Base-by-base conservation (phyloP, 2,329 filamentous ascomycete genomes). In the Fusarium armeniacum region DNA sequence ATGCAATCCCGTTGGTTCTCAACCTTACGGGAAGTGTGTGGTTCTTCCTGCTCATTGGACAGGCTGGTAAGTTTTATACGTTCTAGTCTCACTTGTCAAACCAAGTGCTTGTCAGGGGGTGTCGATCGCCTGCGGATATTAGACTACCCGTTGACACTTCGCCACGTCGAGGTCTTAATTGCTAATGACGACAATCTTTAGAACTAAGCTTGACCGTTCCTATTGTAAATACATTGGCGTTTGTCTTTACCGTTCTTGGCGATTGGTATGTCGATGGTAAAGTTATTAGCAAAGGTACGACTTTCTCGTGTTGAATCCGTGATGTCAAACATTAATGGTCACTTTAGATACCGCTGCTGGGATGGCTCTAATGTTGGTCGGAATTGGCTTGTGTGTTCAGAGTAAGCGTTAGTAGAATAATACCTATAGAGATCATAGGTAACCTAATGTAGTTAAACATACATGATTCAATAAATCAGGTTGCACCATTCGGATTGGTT, bases 201-300 rank as follows among this genome's bases (percentile, higher is more conserved):
- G 95, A 98, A 80, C 78, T 98, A 73, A 97, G 94, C 76, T 83
- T 98, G 67, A 98, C 94, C 4, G 94, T 98, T 1, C 95, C 95
- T 3, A 96, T 98, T 67, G 94, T 95, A 3, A 98, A 98, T 76
- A 97, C 94, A 0, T 82, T 97, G 76, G 95, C 95, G 0, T 98
- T 98, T 73, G 81, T 98, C n/a, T 98, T 98, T 76, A 98, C 95
- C 0, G 94, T 98, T 3, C 76, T 98, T 15, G 95, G 94, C 1
- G 95, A 98, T 74, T 98, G 94, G 94, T 97, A 91, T 84, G 93
- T 95, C 1, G 95, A 98, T 75, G 89, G 89, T 65, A 98, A 98
- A 79, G 91, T 94, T 3, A 97, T 98, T 66, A 92, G 90, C 72
- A 87, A 89, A 84, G 89, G 93, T 94, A 82, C 18, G 33, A 38